Evolutionary conservation across 164 flowering plant species (phyloP).

Genomic region (Aristolochia contorta): DNA sequence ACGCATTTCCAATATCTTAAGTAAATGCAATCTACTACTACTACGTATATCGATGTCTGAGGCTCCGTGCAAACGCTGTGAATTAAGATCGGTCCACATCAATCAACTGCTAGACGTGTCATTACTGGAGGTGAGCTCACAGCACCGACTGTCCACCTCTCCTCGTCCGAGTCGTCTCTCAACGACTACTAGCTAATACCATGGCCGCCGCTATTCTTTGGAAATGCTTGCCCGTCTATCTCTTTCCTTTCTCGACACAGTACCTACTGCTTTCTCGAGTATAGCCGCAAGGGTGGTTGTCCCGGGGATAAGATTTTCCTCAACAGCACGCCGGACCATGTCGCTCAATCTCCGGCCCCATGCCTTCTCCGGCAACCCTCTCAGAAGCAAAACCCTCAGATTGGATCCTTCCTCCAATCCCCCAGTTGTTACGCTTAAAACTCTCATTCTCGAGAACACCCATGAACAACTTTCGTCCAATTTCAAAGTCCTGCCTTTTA

Average conservation of each 20-base stretch:
- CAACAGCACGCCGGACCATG: slow-evolving; percentile 25
- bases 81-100: too few relatives aligned
- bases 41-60: too few relatives aligned
- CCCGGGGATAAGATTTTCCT: background rate
- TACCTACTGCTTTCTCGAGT: too few relatives aligned
- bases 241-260: slow-evolving; percentile 5
- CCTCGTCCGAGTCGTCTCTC: slow-evolving; percentile 2
- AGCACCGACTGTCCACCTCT: background rate
- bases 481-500: slow-evolving; percentile 42
- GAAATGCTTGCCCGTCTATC: background rate
- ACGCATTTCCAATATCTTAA: too few relatives aligned
- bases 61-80: too few relatives aligned
- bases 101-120: background rate
- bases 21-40: too few relatives aligned
- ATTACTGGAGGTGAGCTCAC: background rate
- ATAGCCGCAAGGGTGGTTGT: too few relatives aligned
- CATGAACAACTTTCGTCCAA: slow-evolving; percentile 11
- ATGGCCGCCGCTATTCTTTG: slow-evolving; percentile 1
- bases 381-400: slow-evolving; percentile 43
- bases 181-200: background rate
- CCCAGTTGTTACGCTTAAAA: slow-evolving; percentile 49
- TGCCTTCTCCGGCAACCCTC: slow-evolving; percentile 78
- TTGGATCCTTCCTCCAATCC: slow-evolving; percentile 40
- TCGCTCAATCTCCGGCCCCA: slow-evolving; percentile 39
- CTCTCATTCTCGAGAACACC: slow-evolving; percentile 22